Evolutionary conservation across 1,284 basidiomycete species (phyloP).

Genomic region (Cryptococcus amylolentus): DNA sequence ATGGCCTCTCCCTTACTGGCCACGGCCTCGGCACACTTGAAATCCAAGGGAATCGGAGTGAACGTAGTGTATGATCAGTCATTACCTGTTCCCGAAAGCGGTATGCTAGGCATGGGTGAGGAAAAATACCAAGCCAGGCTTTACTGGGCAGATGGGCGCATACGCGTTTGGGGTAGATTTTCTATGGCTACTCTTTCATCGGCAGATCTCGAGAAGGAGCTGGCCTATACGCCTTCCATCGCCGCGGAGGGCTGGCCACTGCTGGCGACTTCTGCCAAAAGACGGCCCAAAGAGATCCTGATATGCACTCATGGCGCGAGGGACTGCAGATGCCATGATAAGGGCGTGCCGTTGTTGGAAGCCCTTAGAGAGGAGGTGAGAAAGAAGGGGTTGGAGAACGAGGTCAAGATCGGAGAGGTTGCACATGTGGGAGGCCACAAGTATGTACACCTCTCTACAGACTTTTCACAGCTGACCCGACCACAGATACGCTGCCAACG

Average conservation of each 20-base stretch:
- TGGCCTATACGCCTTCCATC: conserved; percentile 15
- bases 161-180: conserved; percentile 19
- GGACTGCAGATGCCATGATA: conserved; percentile 70
- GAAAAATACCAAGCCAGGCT: conserved; percentile 35
- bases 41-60: conserved; percentile 26
- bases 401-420: conserved; percentile 59
- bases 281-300: conserved; percentile 53
- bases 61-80: conserved; percentile 39
- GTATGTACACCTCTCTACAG: conserved; percentile 52
- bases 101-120: conserved; percentile 1
- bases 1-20: conserved; percentile 31
- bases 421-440: conserved; percentile 81
- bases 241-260: neutral
- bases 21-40: conserved; percentile 14
- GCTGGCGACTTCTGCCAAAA: neutral
- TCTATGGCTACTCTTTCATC: conserved; percentile 13
- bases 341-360: conserved; percentile 53
- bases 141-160: conserved; percentile 33
- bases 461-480: neutral
- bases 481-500: conserved; percentile 69
- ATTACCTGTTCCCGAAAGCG: neutral
- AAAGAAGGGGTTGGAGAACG: conserved; percentile 13
- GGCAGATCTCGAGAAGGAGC: conserved; percentile 10
- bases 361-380: conserved; percentile 48
- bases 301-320: conserved; percentile 68